Evolutionary conservation across 306 rosid species (phyloP).

Genomic region (Echinosophora koreensis): DNA sequence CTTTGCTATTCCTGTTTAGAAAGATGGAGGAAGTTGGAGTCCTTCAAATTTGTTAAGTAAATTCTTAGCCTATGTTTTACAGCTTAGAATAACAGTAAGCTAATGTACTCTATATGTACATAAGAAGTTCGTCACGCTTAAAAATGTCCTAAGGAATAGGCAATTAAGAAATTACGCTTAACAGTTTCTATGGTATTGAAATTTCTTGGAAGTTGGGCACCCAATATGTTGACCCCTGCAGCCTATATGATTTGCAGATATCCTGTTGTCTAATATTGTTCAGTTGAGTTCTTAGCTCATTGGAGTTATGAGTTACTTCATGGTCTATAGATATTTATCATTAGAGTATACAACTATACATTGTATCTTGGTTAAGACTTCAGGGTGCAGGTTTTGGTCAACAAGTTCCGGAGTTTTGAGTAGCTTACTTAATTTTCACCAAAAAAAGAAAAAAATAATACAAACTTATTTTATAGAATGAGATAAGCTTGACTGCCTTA

Average conservation of each 20-base stretch:
- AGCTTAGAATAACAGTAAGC: conserved; percentile 3
- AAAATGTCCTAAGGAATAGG: conserved; percentile 2
- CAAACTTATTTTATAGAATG: no score
- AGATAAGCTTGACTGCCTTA: no score
- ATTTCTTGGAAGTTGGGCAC: conserved; percentile 14
- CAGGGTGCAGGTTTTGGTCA: background rate
- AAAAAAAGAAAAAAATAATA: no score
- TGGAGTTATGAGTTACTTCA: background rate
- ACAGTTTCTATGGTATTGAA: background rate
- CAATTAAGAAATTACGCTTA: background rate
- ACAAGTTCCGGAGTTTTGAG: background rate
- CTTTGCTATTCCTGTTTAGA: conserved; percentile 24
- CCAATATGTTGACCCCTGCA: background rate
- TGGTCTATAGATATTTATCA: background rate
- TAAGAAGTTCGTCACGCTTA: conserved; percentile 1
- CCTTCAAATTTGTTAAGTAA: conserved; percentile 33
- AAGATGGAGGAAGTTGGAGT: conserved; percentile 19
- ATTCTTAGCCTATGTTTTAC: conserved; percentile 22
- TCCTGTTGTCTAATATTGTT: conserved; percentile 7
- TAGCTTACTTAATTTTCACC: no score
- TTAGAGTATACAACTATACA: background rate
- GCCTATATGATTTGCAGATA: conserved; percentile 5
- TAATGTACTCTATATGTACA: conserved; percentile 17
- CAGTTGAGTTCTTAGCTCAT: background rate
- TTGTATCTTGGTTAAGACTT: conserved; percentile 15